Evolutionary conservation across 169 alveolate genomes (phyloP), one percentile per base, ranked within the genome.

Genomic region (Eimeria sp.): DNA sequence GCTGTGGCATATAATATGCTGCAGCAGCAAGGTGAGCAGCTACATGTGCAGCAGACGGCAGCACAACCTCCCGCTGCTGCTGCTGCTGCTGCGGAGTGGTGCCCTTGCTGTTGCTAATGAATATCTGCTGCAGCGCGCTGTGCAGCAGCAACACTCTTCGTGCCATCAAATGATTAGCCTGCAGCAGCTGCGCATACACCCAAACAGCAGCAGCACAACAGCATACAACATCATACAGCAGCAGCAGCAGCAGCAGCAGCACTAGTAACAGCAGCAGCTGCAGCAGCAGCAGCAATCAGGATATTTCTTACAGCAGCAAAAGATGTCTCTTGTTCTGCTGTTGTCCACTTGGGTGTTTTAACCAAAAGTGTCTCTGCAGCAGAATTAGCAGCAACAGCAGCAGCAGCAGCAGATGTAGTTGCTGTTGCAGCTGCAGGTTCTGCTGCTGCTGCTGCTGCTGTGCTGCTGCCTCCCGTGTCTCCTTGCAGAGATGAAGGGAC

Each of bases 131-230:
- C 89, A 78, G 27, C 61, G 89, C 89, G 40, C 65, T 40, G 89
- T 78, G 65, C 40, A 78, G 89, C 89, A 78, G 89, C 89, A 45
- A 58, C 65, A 78, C 89, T 7, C 89, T 61, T 0, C 89, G 61
- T 7, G 89, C 89, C 89, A 78, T 61, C 58, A 78, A 27, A 27
- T 61, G 89, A 49, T 78, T 65, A 11, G 65, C 89, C 65, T 78
- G 89, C 58, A 78, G 89, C 61, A 54, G 61, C 61, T 54, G 61
- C 61, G 2, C 61, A 14, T 54, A 54, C 61, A 54, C 61, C 61
- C 61, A 7, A 3, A 4, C 61, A 54, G 61, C 61, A 54, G 10
- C 6, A 54, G 16, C 10, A 7, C 61, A 54, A 7, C 61, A 54
- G 61, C 61, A 54, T 54, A 54, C 16, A 54, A 3, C 61, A 4